Evolutionary conservation across 148 eudicot species (phyloP).

Genomic region (Silene latifolia): DNA sequence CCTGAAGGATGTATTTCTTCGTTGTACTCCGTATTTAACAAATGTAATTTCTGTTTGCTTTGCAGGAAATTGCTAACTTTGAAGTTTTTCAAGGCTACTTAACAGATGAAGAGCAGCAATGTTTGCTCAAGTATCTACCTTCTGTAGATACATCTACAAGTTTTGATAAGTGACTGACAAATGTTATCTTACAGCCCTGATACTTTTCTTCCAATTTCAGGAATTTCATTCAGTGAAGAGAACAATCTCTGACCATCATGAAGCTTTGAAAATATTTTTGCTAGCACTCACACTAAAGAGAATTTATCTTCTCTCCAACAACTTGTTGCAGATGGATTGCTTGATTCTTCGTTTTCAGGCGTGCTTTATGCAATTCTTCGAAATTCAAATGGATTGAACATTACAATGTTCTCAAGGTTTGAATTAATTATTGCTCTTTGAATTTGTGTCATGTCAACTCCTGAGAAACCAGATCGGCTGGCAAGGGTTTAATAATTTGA

Average conservation of each 20-base stretch:
- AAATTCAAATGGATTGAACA: conserved; percentile 80
- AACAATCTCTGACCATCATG: conserved; percentile 17
- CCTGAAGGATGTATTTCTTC: neutral
- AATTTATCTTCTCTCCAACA: conserved; percentile 65
- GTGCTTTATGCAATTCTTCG: conserved; percentile 49
- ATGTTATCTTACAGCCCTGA: no score
- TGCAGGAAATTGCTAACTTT: conserved; percentile 90
- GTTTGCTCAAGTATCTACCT: no score
- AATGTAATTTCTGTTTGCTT: conserved; percentile 12
- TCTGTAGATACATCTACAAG: no score
- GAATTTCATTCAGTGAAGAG: neutral
- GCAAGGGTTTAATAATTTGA: no score
- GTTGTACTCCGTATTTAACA: conserved; percentile 9
- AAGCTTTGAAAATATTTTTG: conserved; percentile 71
- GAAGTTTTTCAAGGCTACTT: no score
- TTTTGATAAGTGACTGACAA: no score
- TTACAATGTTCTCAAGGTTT: conserved; percentile 63
- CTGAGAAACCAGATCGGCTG: no score
- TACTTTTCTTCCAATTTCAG: neutral
- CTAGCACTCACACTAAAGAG: conserved; percentile 60
- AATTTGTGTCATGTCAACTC: neutral
- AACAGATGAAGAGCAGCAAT: no score
- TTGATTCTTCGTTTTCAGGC: conserved; percentile 56
- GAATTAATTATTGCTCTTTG: conserved; percentile 15
- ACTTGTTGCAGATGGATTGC: conserved; percentile 72